These are phyloP conservation scores for Collariella sp. DNA, from an alignment of 495 filamentous ascomycete species.

Conservation along the genomic window DNA sequence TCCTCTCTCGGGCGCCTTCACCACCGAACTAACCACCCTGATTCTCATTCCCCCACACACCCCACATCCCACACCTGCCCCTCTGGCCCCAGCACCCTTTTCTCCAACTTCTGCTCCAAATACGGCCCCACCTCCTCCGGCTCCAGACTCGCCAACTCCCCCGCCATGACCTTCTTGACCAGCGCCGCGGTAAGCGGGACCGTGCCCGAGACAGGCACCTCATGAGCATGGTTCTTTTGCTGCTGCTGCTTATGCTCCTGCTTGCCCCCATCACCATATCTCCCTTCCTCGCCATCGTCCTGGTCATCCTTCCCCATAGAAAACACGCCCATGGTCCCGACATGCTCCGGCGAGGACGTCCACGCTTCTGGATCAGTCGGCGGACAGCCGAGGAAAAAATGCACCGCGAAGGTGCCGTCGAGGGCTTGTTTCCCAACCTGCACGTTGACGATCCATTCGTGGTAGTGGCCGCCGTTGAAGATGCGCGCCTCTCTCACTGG, in stretches of 20 bases:
- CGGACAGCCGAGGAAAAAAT: slow-evolving; percentile 50
- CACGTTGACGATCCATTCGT: slow-evolving; percentile 56
- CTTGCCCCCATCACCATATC: no score
- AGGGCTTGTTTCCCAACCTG: slow-evolving; percentile 49
- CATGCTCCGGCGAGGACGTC: slow-evolving; percentile 35
- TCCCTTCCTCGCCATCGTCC: not conserved
- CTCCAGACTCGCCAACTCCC: slow-evolving; percentile 35
- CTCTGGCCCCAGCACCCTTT: slow-evolving; percentile 25
- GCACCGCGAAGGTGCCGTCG: slow-evolving; percentile 46
- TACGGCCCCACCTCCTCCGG: slow-evolving; percentile 35
- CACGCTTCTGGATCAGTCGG: slow-evolving; percentile 34
- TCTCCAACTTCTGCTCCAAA: slow-evolving; percentile 37
- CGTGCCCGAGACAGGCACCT: slow-evolving; percentile 38
- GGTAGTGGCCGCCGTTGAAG: slow-evolving; percentile 30
- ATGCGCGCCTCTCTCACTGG: not conserved
- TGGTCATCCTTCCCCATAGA: slow-evolving; percentile 14
- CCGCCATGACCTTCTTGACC: slow-evolving; percentile 30
- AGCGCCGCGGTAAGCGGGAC: slow-evolving; percentile 51
- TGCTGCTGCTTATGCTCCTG: not conserved
- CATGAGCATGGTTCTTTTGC: not conserved
- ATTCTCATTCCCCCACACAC: slow-evolving; percentile 29
- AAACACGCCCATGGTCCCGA: slow-evolving; percentile 52
- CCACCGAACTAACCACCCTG: slow-evolving; percentile 35
- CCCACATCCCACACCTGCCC: slow-evolving; percentile 21
- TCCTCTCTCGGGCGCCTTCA: slow-evolving; percentile 29